Conservation (phyloP, 129 eudicot species). For the Mikania micrantha region DNA sequence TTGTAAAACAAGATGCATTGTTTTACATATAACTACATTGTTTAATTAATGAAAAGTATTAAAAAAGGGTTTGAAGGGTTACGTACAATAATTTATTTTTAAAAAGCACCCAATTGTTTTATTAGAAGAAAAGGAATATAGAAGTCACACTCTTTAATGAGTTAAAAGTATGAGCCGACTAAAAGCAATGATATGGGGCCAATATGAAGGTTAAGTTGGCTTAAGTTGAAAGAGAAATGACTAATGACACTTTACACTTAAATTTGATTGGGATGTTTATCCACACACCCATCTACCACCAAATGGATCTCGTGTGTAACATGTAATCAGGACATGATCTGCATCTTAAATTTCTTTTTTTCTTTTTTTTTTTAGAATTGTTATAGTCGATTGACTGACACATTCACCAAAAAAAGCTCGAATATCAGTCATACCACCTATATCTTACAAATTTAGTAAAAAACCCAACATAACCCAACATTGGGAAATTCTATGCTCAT, state of each 20-base stretch:
- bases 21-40: background rate
- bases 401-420: too few species aligned
- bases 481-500: too few species aligned
- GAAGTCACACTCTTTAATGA: background rate
- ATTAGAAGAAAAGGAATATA: background rate
- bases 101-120: background rate
- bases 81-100: background rate
- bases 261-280: too few species aligned
- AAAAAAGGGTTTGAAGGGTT: background rate
- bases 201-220: slow-evolving; percentile 2
- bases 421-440: too few species aligned
- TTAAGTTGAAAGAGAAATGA: background rate
- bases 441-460: too few species aligned
- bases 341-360: too few species aligned
- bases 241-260: background rate
- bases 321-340: too few species aligned
- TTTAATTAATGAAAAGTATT: background rate
- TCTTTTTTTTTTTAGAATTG: too few species aligned
- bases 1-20: background rate
- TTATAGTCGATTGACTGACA: too few species aligned
- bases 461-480: too few species aligned
- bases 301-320: too few species aligned
- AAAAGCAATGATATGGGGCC: slow-evolving; percentile 10
- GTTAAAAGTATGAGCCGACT: background rate
- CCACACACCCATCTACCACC: too few species aligned